Evolutionary conservation across 2,329 filamentous ascomycete genomes (phyloP).

Genomic region (Bipolaris sorokiniana): DNA sequence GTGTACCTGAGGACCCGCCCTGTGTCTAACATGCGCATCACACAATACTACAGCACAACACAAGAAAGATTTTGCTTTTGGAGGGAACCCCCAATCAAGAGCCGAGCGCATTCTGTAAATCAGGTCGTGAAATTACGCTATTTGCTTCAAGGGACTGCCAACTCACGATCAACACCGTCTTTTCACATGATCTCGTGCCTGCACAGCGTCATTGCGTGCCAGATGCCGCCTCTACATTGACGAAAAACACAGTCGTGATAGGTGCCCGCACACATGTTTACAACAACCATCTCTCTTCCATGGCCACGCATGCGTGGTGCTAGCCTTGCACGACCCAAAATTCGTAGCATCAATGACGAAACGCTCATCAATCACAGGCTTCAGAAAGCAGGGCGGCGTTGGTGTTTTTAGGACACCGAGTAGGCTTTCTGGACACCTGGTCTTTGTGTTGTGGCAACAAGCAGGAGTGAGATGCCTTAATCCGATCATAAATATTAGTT

Average conservation of each 20-base stretch:
- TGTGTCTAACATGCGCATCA: too few relatives aligned
- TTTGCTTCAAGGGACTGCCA: neutral
- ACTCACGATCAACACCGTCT: slow-evolving; percentile 3
- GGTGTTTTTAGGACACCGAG: slow-evolving; percentile 3
- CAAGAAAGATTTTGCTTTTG: neutral
- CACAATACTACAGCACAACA: neutral
- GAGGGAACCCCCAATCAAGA: neutral
- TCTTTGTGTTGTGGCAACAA: slow-evolving; percentile 9
- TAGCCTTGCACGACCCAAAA: neutral
- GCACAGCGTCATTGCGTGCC: neutral
- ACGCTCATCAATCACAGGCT: neutral
- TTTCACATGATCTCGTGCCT: neutral
- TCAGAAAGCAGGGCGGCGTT: neutral
- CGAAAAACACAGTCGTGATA: neutral
- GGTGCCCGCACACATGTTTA: neutral
- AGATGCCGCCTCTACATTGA: neutral
- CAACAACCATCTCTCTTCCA: neutral
- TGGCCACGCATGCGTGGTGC: neutral
- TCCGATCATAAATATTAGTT: neutral
- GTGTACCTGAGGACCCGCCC: neutral
- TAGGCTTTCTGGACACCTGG: slow-evolving; percentile 8
- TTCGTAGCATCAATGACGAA: neutral
- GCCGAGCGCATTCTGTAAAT: neutral
- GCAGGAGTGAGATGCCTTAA: slow-evolving; percentile 7
- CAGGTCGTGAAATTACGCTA: neutral